Evolutionary conservation across 2,329 filamentous ascomycete genomes (phyloP).

Genomic region (Aspergillus sp.): DNA sequence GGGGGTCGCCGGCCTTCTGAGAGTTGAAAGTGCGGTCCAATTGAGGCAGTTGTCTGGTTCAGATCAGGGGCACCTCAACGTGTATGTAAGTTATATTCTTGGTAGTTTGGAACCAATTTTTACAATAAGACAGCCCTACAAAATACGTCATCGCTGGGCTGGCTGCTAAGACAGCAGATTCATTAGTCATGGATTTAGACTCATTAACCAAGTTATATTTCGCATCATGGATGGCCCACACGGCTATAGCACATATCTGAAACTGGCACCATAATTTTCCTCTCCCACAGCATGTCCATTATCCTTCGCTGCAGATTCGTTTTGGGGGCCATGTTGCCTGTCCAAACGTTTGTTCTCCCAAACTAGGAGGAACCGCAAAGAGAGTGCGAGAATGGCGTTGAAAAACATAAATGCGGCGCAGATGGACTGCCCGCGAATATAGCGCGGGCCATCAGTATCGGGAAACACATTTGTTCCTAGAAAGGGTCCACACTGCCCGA

Average conservation of each 20-base stretch:
- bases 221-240: background rate
- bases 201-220: background rate
- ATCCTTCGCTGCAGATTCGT: conserved; percentile 14
- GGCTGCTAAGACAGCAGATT: background rate
- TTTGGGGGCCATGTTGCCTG: conserved; percentile 41
- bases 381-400: conserved; percentile 55
- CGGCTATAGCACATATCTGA: conserved; percentile 36
- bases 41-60: background rate
- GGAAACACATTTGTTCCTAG: conserved; percentile 66
- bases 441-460: conserved; percentile 45
- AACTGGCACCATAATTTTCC: conserved; percentile 42
- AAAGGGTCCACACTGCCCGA: conserved; percentile 65
- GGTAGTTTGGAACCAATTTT: background rate
- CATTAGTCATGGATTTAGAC: background rate
- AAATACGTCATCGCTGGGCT: too few relatives aligned
- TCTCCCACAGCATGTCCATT: conserved; percentile 26
- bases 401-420: conserved; percentile 64
- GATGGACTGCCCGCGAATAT: conserved; percentile 57
- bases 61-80: background rate
- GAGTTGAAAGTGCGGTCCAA: too few relatives aligned
- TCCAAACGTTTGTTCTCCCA: conserved; percentile 64
- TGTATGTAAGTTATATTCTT: background rate
- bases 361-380: conserved; percentile 54
- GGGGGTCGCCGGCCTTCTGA: too few relatives aligned
- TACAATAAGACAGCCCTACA: background rate